Base-by-base conservation (phyloP, 2,329 filamentous ascomycete genomes). In the Beauveria scarabaeidicola region DNA sequence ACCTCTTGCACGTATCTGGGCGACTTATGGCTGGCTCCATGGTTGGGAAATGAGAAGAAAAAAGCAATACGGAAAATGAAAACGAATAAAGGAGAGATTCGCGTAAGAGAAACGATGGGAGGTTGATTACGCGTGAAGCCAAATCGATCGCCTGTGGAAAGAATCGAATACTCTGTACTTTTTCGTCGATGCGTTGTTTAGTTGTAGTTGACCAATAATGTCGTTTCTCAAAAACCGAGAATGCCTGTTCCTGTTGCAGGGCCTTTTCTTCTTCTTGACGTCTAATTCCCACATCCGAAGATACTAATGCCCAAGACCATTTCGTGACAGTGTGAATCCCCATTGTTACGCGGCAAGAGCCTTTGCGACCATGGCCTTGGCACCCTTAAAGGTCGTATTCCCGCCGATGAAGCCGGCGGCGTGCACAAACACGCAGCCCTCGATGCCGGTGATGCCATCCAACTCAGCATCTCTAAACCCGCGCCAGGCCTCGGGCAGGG, bases 371-470 rank as follows among this genome's bases (percentile, higher is more conserved):
- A 97, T 96, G 61, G 86, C 84, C 71, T 90, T 82, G 27, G 86
- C 92, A 32, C 94, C 94, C 63, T 96, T 90, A 68, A 89, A 94
- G 0, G 89, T 95, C 80, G 89, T 88, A 75, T 97, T 95, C 2
- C 94, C 94, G 19, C 94, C 94, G 69, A 97, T 97, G 76, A 99
- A 99, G 29, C 94, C 94, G 57, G 88, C 87, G 3, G 92, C 92
- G 72, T 99, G 94, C 32, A 97, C 89, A 72, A 99, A 99, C 29
- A 99, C 87, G 63, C 90, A 87, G 7, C 92, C 90, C 5, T 78
- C 77, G 29, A 91, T 78, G 40, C 86, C 85, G 25, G 82, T 77
- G 17, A 91, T 80, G 66, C 82, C 81, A 72, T 93, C 90, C 57
- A 99, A 79, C 73, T 92, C 86, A 66, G 88, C 86, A 70, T 97